phyloP scores from a whole-genome alignment of 768 basidiomycete species.

The Leucosporidium scottii region DNA sequence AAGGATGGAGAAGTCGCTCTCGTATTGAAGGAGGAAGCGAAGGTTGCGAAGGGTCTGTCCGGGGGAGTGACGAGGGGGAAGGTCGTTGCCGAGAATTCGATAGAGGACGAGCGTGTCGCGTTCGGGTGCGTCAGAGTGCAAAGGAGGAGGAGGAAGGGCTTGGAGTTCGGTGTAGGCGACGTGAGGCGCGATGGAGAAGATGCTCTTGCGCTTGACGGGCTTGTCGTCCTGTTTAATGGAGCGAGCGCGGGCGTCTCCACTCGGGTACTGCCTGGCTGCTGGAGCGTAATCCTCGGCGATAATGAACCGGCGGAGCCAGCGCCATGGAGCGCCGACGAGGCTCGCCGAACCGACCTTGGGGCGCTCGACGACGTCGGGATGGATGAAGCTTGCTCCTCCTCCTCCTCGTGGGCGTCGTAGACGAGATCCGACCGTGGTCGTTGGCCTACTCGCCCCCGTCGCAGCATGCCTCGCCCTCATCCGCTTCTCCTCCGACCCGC shows the following conservation, averaged over 20 bases:
- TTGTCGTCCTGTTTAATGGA: not conserved
- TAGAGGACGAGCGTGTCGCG: constrained; percentile 39
- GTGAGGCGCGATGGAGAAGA: constrained; percentile 17
- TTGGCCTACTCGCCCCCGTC: not conserved
- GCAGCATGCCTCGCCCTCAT: not conserved
- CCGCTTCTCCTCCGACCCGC: not conserved
- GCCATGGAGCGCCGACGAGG: constrained; percentile 9
- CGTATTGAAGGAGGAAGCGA: constrained; percentile 39
- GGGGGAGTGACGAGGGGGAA: constrained; percentile 39
- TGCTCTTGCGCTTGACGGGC: not conserved
- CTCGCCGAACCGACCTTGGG: not conserved
- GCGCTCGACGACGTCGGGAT: constrained; percentile 25
- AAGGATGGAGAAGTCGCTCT: constrained; percentile 35
- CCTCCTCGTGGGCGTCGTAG: not conserved
- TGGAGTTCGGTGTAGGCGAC: constrained; percentile 26
- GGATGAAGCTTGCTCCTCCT: constrained; percentile 19
- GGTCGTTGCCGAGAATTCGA: constrained; percentile 40
- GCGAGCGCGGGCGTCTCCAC: not conserved
- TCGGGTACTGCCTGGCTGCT: not conserved
- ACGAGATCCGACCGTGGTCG: not conserved
- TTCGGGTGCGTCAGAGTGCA: constrained; percentile 28
- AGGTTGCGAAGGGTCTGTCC: constrained; percentile 40
- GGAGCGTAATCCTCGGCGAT: not conserved
- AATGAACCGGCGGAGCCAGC: not conserved
- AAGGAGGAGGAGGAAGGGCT: constrained; percentile 24